These are phyloP conservation scores for Cutaneotrichosporon sp. DNA, from an alignment of 1,284 basidiomycete genomes.

Conservation along the genomic window DNA sequence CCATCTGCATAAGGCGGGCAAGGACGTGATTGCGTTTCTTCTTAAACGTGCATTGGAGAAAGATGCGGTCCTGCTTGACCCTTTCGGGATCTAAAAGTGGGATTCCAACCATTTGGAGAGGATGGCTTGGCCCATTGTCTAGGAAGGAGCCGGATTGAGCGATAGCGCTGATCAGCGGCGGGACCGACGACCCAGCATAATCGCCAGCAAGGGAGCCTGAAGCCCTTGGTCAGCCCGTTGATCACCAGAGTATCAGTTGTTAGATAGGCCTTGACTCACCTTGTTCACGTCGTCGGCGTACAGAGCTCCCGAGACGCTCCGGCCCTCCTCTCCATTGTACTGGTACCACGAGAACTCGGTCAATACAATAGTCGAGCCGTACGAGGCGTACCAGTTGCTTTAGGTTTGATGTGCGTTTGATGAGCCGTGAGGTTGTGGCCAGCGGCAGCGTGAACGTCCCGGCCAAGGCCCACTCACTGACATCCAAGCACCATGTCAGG, in stretches of 20 bases:
- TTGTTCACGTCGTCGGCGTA: constrained; percentile 83
- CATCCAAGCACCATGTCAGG: too few relatives aligned
- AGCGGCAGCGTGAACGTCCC: too few relatives aligned
- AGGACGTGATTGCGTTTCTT: constrained; percentile 87
- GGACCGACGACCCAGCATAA: constrained; percentile 95
- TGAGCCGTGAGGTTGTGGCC: constrained; percentile 64
- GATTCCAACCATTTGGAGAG: constrained; percentile 83
- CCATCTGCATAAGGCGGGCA: constrained; percentile 71
- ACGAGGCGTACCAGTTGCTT: constrained; percentile 70
- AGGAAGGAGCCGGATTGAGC: constrained; percentile 85
- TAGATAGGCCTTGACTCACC: constrained; percentile 47
- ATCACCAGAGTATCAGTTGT: constrained; percentile 73
- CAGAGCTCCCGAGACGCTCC: constrained; percentile 75
- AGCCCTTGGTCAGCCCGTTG: constrained; percentile 87
- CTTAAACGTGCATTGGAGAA: constrained; percentile 85
- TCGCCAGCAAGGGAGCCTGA: constrained; percentile 80
- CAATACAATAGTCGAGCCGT: constrained; percentile 69
- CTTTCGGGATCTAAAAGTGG: constrained; percentile 68
- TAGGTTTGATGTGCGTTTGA: too few relatives aligned
- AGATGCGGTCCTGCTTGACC: constrained; percentile 71
- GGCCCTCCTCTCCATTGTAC: constrained; percentile 78
- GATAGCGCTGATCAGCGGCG: constrained; percentile 76
- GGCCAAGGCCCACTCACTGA: too few relatives aligned
- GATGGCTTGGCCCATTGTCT: constrained; percentile 84
- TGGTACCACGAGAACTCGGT: constrained; percentile 78